Conservation (phyloP, 176 grass and related monocot genomes). For the Tillandsia fasciculata region DNA sequence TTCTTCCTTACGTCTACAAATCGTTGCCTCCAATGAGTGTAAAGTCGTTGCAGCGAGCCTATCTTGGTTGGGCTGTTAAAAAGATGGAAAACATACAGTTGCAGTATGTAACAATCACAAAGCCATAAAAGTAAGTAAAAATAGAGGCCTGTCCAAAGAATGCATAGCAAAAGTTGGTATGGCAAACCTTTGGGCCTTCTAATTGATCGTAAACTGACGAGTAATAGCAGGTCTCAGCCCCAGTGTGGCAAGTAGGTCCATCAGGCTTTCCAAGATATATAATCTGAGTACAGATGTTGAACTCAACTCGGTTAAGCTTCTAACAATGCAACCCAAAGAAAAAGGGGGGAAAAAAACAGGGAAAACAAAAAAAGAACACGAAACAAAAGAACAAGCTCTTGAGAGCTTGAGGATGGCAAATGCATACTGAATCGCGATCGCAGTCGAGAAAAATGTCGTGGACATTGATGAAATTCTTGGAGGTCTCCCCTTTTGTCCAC, state of each 20-base stretch:
- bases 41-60: conserved; percentile 49
- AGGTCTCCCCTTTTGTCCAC: conserved; percentile 97
- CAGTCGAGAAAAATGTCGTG: conserved; percentile 86
- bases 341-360: no score
- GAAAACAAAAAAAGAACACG: no score
- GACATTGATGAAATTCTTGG: conserved; percentile 91
- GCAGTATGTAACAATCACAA: neutral
- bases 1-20: conserved; percentile 67
- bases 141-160: no score
- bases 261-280: conserved; percentile 94
- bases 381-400: no score
- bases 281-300: conserved; percentile 41
- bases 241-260: conserved; percentile 96
- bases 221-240: conserved; percentile 83
- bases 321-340: conserved; percentile 2
- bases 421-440: conserved; percentile 84
- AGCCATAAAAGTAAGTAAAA: no score
- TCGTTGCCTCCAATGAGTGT: conserved; percentile 73
- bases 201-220: conserved; percentile 68
- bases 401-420: conserved; percentile 8
- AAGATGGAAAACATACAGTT: neutral
- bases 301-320: neutral
- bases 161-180: neutral
- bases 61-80: conserved; percentile 18
- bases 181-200: conserved; percentile 52